Percentiles rank a stretch among this genome's conserved stretches.
Conservation (phyloP, 179 eudicot species). For the Beta macrorhiza region DNA sequence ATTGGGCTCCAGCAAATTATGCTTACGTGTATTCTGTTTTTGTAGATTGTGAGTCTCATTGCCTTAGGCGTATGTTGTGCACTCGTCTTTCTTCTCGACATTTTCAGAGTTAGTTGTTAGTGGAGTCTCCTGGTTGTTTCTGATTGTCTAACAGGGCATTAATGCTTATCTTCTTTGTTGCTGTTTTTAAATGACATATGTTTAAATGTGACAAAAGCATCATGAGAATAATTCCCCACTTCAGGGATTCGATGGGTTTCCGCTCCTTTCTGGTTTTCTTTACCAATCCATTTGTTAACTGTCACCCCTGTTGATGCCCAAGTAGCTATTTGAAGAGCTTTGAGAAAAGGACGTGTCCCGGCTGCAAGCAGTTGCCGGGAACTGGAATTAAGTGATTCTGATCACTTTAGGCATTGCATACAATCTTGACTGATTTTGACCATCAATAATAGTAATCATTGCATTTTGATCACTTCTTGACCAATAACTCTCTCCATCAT, state of each 20-base stretch:
- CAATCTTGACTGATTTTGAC: not conserved
- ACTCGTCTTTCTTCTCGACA: slow-evolving; percentile 11
- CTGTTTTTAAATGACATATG: slow-evolving; percentile 26
- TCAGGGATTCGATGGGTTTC: slow-evolving; percentile 2
- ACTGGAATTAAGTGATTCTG: slow-evolving; percentile 40
- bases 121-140: slow-evolving; percentile 9
- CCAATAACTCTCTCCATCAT: too few species aligned
- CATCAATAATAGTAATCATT: too few species aligned
- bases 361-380: slow-evolving; percentile 39
- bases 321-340: slow-evolving; percentile 40
- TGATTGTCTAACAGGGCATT: slow-evolving; percentile 26
- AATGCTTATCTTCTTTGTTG: slow-evolving; percentile 19
- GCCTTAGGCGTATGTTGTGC: slow-evolving; percentile 22
- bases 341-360: slow-evolving; percentile 58
- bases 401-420: slow-evolving; percentile 34
- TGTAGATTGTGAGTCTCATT: slow-evolving; percentile 11
- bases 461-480: too few species aligned
- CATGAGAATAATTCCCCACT: slow-evolving; percentile 57
- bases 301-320: slow-evolving; percentile 24
- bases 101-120: slow-evolving; percentile 22
- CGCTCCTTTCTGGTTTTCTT: slow-evolving; percentile 15
- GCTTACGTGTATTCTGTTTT: slow-evolving; percentile 28
- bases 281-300: slow-evolving; percentile 16
- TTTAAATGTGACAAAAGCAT: slow-evolving; percentile 45
- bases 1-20: slow-evolving; percentile 57